Base-by-base conservation (phyloP, 169 alveolate species). In the Eimeria tenella region DNA sequence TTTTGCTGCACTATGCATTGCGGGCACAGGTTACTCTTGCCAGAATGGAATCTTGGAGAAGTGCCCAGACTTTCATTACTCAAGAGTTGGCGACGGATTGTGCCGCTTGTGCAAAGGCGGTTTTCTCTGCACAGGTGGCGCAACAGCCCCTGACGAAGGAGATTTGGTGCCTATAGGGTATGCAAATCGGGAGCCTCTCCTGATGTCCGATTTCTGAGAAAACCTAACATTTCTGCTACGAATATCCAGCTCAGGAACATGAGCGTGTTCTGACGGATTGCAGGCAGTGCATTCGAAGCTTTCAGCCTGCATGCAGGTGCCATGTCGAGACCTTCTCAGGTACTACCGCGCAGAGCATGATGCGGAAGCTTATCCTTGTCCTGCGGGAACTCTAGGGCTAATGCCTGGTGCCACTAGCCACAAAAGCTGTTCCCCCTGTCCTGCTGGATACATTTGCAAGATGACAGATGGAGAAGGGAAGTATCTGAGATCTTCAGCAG, bases 91-190 rank as follows among this genome's bases (percentile, higher is more conserved):
- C 10, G 91, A 84, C 42, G 91, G 91, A 58, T 58, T 84, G n/a
- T 84, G 91, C 81, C 79, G 91, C 5, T 53, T 84, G 21, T 84
- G 91, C 62, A 84, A 84, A 42, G 91, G 91, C 52, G 91, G 91
- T 31, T 62, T 60, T 19, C 79, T 84, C 9, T 84, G 91, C 81
- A 84, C 25, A 17, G 91, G 91, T 21, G 91, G 91, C 5, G 91
- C 91, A 49, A 56, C 63, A 11, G 91, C 91, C 42, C 91, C 91
- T 15, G 91, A 84, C 62, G 91, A 84, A 62, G 91, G 91, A 13
- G 91, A 84, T 5, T 56, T 84, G 62, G 91, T 84, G 3, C 91
- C 91, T 6, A 31, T 62, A 15, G 91, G 91, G 91, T 84, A 60
- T 23, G 91, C 25, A 17, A 13, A 60, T 49, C 62, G 21, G 21